Base-by-base conservation (phyloP, 23 red algal genomes). In the Pyropia haitanensis region DNA sequence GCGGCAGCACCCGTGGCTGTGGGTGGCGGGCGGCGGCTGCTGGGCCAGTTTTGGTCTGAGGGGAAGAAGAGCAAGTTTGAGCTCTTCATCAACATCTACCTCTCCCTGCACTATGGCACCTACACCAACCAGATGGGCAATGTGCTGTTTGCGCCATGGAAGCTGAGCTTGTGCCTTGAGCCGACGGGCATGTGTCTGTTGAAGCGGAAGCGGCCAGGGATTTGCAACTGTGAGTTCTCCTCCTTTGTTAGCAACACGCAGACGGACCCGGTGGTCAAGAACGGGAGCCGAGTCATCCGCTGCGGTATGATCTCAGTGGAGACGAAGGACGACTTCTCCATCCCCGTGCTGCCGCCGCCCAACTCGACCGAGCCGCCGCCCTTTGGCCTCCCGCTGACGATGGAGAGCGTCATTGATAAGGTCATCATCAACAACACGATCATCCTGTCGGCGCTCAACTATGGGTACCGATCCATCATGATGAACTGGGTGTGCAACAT, bases 401-500 rank as follows among this genome's bases (percentile, higher is more conserved):
- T 89, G 23, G 28, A 34, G 49, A 61, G 69, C 18, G 23, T 88
- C 2, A 44, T 60, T 16, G 33, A 58, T 46, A 63, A 58, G 13
- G 26, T 88, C 25, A 66, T 52, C 20, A 73, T 61, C 27, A 68
- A 85, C 22, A 73, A 74, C 16, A 82, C 81, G 20, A 52, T 95
- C 17, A 80, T 86, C 30, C 34, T 95, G 16, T 69, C 83, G 18
- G 89, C 89, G 8, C 69, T 84, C 32, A 95, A 79, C 56, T 95
- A 76, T 52, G 89, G 80, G 21, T 95, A 96, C 76, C 84, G 92
- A 2, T 65, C 58, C 49, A 85, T 88, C 34, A 72, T 90, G 62
- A 96, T 90, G 92, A 96, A 96, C 67, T 96, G 70, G 70, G 84
- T 91, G 39, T 96, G 92, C 62, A 96, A 96, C 53, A 51, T 96